Conservation (phyloP, 2,329 filamentous ascomycete species). For the Talaromyces sp. region DNA sequence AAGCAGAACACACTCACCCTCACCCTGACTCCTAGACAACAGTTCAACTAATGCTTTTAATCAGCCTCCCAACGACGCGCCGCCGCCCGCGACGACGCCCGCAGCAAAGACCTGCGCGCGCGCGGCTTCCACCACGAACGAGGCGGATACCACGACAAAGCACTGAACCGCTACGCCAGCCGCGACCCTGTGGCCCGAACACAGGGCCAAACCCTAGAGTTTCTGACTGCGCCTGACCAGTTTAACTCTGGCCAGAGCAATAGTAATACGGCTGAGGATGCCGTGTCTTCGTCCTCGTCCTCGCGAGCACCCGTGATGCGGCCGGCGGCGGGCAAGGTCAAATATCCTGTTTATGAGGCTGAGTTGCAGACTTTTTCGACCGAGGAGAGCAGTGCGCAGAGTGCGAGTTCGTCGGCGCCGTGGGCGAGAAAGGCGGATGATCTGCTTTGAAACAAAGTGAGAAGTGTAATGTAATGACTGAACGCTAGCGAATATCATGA, state of each 20-base stretch:
- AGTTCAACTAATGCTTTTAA: background rate
- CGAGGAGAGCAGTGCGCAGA: background rate
- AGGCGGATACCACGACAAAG: constrained; percentile 23
- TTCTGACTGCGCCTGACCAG: constrained; percentile 10
- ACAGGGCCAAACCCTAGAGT: constrained; percentile 10
- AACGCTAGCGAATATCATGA: background rate
- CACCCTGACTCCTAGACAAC: background rate
- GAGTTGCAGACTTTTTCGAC: background rate
- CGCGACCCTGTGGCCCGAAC: constrained; percentile 10
- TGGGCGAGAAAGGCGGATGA: background rate
- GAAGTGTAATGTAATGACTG: background rate
- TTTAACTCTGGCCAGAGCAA: background rate
- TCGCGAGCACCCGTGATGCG: background rate
- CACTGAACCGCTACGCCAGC: constrained; percentile 15
- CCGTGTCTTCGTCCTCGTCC: background rate
- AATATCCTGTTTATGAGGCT: background rate
- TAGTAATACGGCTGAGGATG: background rate
- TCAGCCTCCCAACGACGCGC: constrained; percentile 20
- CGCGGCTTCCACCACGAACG: constrained; percentile 18
- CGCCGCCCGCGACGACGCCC: constrained; percentile 24
- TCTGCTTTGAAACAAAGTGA: background rate
- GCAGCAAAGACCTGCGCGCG: constrained; percentile 26
- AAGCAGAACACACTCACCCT: background rate
- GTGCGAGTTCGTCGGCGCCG: background rate
- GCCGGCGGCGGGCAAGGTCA: background rate